A percentile compares a stretch with the other conserved stretches of the same genome.
These are phyloP conservation scores for Lichtheimia ornata DNA, from an alignment of 371 early-diverging fungal genomes.

Conservation along the genomic window DNA sequence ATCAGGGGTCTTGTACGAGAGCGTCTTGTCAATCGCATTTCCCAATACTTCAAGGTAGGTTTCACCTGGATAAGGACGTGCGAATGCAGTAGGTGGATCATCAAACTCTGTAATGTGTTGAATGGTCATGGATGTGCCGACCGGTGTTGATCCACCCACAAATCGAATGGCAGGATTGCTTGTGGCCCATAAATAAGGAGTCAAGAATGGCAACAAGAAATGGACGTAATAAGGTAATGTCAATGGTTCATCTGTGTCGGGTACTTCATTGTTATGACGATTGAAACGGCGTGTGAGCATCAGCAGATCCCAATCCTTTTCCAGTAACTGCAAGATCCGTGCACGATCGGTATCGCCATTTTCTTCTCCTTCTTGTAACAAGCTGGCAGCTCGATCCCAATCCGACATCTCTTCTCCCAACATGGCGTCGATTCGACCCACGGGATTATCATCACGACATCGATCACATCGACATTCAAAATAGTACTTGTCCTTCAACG, in stretches of 20 bases:
- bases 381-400: slow-evolving; percentile 36
- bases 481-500: slow-evolving; percentile 68
- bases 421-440: slow-evolving; percentile 36
- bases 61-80: slow-evolving; percentile 25
- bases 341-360: background rate
- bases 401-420: slow-evolving; percentile 38
- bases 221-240: slow-evolving; percentile 30
- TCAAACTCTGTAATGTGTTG: slow-evolving; percentile 28
- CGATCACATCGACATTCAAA: slow-evolving; percentile 76
- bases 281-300: slow-evolving; percentile 29
- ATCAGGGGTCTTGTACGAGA: slow-evolving; percentile 17
- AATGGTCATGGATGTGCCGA: slow-evolving; percentile 6
- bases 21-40: slow-evolving; percentile 20
- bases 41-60: slow-evolving; percentile 29
- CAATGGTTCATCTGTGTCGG: slow-evolving; percentile 23
- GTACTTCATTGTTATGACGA: slow-evolving; percentile 25
- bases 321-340: slow-evolving; percentile 18
- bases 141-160: slow-evolving; percentile 6
- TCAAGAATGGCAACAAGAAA: slow-evolving; percentile 26
- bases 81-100: slow-evolving; percentile 30
- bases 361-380: slow-evolving; percentile 15
- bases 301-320: slow-evolving; percentile 37
- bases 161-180: slow-evolving; percentile 18
- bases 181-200: slow-evolving; percentile 36
- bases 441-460: slow-evolving; percentile 45